Evolutionary conservation across 2,329 filamentous ascomycete genomes (phyloP), one percentile per base, ranked within the genome.

Genomic region (Fusarium sterilihyphosum): DNA sequence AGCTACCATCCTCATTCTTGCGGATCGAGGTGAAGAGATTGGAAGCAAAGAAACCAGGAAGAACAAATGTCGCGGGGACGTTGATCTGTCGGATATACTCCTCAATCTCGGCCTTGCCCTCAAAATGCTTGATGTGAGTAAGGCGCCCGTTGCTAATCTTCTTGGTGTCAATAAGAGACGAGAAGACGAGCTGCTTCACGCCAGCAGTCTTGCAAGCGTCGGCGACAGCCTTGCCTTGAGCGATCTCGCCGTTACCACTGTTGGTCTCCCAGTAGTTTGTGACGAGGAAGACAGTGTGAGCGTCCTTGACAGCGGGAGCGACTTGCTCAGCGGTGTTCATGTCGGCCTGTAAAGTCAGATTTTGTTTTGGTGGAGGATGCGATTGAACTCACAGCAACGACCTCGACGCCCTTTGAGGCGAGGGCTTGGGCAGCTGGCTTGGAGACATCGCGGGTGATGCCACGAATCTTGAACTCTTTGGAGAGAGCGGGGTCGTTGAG

Each of bases 71-170:
- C 17, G 83, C 84, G 3, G 85, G 84, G 6, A 91, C 79, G 0
- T 84, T 84, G 5, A 86, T 80, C 0, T 75, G 64, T 17, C 87
- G 86, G 63, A 91, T 89, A 71, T 91, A 90, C n/a, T 83, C 68
- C 72, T 91, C 89, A 18, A 88, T 85, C 38, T 86, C 80, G 35
- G 88, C 87, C 78, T 92, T 92, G 67, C 81, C 82, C 73, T 91
- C 89, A 67, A 92, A 92, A 65, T 88, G 86, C 54, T 80, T 69
- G 12, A 87, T 84, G 24, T 83, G 73, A 8, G 78, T 46, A 4
- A 86, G 78, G 2, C 74, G 78, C 6, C 85, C 86, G 2, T 80
- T 79, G 46, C 83, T 82, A 8, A 78, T 75, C 43, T 85, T 77
- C 5, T 80, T 82, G 35, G 83, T 78, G 67, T 86, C 75, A 43